Evolutionary conservation across 495 filamentous ascomycete species (phyloP), one percentile per base, ranked within the genome.

Genomic region (Penicillium waksmanii): DNA sequence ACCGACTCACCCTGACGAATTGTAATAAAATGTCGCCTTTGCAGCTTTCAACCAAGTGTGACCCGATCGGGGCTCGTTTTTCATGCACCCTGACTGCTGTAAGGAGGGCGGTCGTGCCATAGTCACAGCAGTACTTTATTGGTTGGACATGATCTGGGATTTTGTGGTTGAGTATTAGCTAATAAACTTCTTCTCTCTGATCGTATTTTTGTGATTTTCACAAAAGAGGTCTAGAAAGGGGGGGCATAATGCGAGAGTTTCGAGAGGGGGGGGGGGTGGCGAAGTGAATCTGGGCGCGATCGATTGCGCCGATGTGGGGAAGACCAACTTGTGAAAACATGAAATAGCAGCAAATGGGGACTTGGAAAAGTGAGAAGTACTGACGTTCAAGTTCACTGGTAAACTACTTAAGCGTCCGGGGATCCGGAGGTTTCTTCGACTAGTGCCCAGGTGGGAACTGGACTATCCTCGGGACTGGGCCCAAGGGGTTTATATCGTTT

Each of bases 21-120:
- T 13, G 42, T 44, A 44, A 44, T 19, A 44, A 44, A 38, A 12
- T 38, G 15, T 17, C 17, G 12, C 46, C 23, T 6, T 23, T 7
- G 11, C 19, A 13, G 21, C 23, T 27, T 27, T 48, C 11, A 27
- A 31, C 27, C 5, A 27, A n/a, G 46, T 10, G 2, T 46, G 19
- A 15, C 46, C 46, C 19, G 31, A 48, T 48, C 46, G 46, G 46
- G 46, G 9, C 21, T 48, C 46, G 46, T 12, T 48, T 27, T 27
- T 27, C 11, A 27, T 48, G 46, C 46, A 13, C 11, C 46, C 9
- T 3, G 21, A 48, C 21, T 48, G 19, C 46, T 48, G 15, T n/a
- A 17, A 44, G 17, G 42, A 40, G 36, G 36, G 36, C 36, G 3
- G 13, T 38, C 36, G 36, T 17, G 42, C 42, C 42, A 44, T 44